Base-by-base conservation (phyloP, 2,329 filamentous ascomycete species). In the Ophiostoma tasmaniense region DNA sequence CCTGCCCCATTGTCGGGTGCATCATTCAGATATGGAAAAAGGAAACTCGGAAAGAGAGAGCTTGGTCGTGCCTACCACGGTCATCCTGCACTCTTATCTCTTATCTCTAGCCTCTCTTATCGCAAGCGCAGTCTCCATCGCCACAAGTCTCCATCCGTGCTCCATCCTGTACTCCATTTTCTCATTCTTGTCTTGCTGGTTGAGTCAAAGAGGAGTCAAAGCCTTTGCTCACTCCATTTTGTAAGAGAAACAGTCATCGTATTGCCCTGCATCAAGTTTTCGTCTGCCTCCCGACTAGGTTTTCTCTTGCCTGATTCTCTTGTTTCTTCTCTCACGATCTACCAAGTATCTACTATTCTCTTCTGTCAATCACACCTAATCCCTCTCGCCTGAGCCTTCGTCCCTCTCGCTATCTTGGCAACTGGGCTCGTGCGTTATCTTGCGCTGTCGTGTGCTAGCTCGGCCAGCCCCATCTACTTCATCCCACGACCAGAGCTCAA, bases 121-220 rank as follows among this genome's bases (percentile, higher is more conserved):
- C 66, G 68, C 66, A 50, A 55, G 50, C 66, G 66, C 66, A 69
- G 20, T 25, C 67, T 62, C 64, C 67, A 69, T 69, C 68, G 64
- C 64, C 64, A 69, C 68, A n/a, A 13, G 52, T 69, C 66, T 62
- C 50, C 50, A 55, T 61, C 55, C 13, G 55, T 30, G 55, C 55
- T 61, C 55, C 55, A 61, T 30, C 17, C 30, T n/a, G 59, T 62
- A 37, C 59, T 35, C 59, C 55, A 61, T 61, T 68, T 62, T 65
- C 45, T 35, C 64, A 30, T 62, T 37, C 37, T 52, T 59, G 25
- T 59, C 55, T 59, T 59, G 55, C 37, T 30, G 22, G 28, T 35
- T 67, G 68, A 39, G 35, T 66, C 37, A 22, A 66, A 66, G 28
- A 25, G 64, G 68, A 39, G 35, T 66, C 37, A 22, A 66, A 66